These are phyloP conservation scores for Chlamydomonas urium DNA, from an alignment of 139 green algal genomes.

Conservation along the genomic window DNA sequence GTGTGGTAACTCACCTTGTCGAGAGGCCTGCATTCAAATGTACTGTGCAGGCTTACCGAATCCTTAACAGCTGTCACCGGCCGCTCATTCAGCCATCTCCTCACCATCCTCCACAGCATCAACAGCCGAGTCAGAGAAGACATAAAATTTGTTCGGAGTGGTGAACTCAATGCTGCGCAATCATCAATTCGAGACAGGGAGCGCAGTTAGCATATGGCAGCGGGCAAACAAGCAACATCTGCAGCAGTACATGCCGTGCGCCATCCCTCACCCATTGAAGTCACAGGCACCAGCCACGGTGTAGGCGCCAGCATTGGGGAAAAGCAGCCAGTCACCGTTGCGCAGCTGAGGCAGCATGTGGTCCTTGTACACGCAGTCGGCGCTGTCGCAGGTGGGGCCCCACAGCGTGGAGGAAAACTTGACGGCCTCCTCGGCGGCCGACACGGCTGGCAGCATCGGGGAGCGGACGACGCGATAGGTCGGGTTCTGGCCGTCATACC, in stretches of 20 bases:
- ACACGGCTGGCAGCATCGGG: slow-evolving; percentile 33
- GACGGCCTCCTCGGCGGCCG: slow-evolving; percentile 3
- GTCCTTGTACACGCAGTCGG: slow-evolving; percentile 77
- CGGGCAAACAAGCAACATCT: background rate
- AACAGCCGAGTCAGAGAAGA: slow-evolving; percentile 40
- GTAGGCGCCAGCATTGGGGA: slow-evolving; percentile 89
- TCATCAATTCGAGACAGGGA: no score
- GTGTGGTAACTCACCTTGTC: no score
- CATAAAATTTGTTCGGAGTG: slow-evolving; percentile 40
- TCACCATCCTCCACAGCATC: slow-evolving; percentile 13
- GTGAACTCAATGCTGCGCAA: slow-evolving; percentile 55
- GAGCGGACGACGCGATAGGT: slow-evolving; percentile 44
- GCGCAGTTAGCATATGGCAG: background rate
- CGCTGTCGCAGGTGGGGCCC: slow-evolving; percentile 84
- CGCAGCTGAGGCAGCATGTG: slow-evolving; percentile 70
- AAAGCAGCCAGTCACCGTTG: slow-evolving; percentile 92
- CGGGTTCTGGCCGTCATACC: slow-evolving; percentile 49
- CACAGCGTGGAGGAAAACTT: slow-evolving; percentile 69
- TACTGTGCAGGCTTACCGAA: no score
- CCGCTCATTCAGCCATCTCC: no score
- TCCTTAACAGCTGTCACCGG: no score
- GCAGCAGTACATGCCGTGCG: slow-evolving; percentile 18
- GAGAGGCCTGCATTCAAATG: no score
- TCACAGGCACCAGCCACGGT: slow-evolving; percentile 78
- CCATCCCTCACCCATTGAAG: slow-evolving; percentile 49